These are phyloP conservation scores for Verticillium albo-atrum DNA, from an alignment of 2,329 filamentous ascomycete species.

Conservation along the genomic window DNA sequence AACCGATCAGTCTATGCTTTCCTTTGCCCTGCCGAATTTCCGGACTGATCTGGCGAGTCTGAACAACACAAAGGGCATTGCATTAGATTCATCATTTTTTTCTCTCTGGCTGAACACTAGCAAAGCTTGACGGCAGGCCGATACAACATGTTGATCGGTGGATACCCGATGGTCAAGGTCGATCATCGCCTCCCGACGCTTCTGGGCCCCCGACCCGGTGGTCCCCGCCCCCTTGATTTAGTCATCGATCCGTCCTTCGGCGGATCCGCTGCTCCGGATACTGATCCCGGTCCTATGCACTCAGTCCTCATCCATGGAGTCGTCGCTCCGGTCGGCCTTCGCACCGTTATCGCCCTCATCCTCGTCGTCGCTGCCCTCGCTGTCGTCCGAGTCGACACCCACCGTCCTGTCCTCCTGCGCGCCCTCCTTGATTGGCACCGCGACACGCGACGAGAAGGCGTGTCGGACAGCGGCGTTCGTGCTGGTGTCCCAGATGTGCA, in stretches of 20 bases:
- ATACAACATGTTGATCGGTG: neutral
- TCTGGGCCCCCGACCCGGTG: neutral
- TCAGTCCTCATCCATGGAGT: slow-evolving; percentile 56
- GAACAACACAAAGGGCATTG: neutral
- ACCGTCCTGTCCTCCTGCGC: slow-evolving; percentile 73
- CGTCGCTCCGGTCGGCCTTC: slow-evolving; percentile 35
- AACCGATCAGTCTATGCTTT: neutral
- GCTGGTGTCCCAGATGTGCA: slow-evolving; percentile 94
- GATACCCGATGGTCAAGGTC: neutral
- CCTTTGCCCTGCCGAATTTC: neutral
- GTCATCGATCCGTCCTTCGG: neutral
- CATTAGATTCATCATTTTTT: neutral
- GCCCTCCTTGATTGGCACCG: slow-evolving; percentile 53
- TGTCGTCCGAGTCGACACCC: slow-evolving; percentile 64
- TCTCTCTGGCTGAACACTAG: neutral
- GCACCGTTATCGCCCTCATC: slow-evolving; percentile 38
- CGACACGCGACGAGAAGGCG: slow-evolving; percentile 67
- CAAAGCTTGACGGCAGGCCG: neutral
- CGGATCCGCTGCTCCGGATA: neutral
- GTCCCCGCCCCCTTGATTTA: neutral
- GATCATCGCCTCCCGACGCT: neutral
- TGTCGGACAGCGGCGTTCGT: slow-evolving; percentile 85
- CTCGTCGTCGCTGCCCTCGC: slow-evolving; percentile 61
- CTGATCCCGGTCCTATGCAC: neutral
- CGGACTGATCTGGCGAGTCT: neutral